These are phyloP conservation scores for Helotiales sp. DNA, from an alignment of 2,329 filamentous ascomycete genomes.

Conservation along the genomic window DNA sequence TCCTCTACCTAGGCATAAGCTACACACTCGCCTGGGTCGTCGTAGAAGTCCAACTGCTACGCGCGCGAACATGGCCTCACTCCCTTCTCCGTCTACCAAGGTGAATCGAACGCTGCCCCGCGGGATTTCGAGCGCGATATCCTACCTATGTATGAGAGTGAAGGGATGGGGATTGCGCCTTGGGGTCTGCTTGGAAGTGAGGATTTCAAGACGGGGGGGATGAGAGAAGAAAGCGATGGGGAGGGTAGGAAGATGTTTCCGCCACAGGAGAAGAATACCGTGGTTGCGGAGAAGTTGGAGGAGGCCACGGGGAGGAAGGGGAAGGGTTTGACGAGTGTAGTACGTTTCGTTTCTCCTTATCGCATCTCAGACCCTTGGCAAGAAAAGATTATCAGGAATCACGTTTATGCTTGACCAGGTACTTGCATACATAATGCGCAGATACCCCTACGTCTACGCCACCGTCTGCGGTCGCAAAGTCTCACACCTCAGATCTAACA, in stretches of 20 bases:
- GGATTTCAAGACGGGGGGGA: constrained; percentile 51
- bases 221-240: neutral
- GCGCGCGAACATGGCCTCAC: constrained; percentile 68
- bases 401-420: constrained; percentile 43
- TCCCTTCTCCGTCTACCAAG: constrained; percentile 72
- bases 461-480: constrained; percentile 62
- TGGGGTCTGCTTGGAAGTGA: constrained; percentile 57
- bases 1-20: constrained; percentile 68
- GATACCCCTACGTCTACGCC: constrained; percentile 61
- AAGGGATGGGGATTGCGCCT: constrained; percentile 60
- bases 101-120: constrained; percentile 61
- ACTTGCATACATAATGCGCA: constrained; percentile 62
- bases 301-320: constrained; percentile 41
- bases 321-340: constrained; percentile 30
- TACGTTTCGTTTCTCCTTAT: neutral
- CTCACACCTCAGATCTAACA: constrained; percentile 60
- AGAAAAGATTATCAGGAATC: no score
- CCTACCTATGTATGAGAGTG: constrained; percentile 60
- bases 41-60: constrained; percentile 67
- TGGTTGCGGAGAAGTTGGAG: constrained; percentile 43
- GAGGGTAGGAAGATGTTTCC: constrained; percentile 4
- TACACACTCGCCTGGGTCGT: constrained; percentile 74
- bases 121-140: constrained; percentile 68
- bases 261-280: constrained; percentile 26
- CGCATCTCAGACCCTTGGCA: no score